These are phyloP conservation scores for Eustoma russellianum DNA, from an alignment of 257 asterid species.

Conservation along the genomic window DNA sequence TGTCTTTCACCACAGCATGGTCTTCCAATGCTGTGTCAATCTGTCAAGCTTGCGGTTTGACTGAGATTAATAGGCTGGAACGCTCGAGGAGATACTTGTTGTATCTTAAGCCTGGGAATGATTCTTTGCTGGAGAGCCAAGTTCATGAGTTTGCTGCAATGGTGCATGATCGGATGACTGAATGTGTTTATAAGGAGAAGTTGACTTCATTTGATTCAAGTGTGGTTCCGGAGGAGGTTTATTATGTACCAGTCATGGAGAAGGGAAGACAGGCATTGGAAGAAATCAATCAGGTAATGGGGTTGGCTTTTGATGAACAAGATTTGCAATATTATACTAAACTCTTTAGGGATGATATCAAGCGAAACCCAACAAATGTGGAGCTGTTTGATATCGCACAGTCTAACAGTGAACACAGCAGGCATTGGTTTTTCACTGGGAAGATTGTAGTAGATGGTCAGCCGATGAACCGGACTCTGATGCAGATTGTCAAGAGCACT, in stretches of 20 bases:
- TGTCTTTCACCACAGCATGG: constrained; percentile 95
- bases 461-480: constrained; percentile 57
- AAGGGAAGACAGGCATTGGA: constrained; percentile 78
- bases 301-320: constrained; percentile 90
- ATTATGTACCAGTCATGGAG: constrained; percentile 81
- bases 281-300: constrained; percentile 80
- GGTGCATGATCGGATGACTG: constrained; percentile 94
- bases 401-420: constrained; percentile 95
- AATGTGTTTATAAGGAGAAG: constrained; percentile 59
- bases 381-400: constrained; percentile 93
- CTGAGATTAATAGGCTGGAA: constrained; percentile 64
- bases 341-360: constrained; percentile 77
- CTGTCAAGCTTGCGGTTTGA: constrained; percentile 74
- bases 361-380: constrained; percentile 80
- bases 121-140: constrained; percentile 39
- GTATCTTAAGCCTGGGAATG: constrained; percentile 41
- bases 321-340: constrained; percentile 79
- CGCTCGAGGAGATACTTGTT: constrained; percentile 73
- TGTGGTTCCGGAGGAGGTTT: constrained; percentile 64
- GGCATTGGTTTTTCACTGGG: constrained; percentile 95
- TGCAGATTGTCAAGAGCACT: constrained; percentile 87
- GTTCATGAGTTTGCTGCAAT: constrained; percentile 61
- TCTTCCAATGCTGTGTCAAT: constrained; percentile 90
- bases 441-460: constrained; percentile 71
- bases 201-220: constrained; percentile 66